Base-by-base conservation (phyloP, 2,329 filamentous ascomycete species). In the Proliferodiscus dingleyae region DNA sequence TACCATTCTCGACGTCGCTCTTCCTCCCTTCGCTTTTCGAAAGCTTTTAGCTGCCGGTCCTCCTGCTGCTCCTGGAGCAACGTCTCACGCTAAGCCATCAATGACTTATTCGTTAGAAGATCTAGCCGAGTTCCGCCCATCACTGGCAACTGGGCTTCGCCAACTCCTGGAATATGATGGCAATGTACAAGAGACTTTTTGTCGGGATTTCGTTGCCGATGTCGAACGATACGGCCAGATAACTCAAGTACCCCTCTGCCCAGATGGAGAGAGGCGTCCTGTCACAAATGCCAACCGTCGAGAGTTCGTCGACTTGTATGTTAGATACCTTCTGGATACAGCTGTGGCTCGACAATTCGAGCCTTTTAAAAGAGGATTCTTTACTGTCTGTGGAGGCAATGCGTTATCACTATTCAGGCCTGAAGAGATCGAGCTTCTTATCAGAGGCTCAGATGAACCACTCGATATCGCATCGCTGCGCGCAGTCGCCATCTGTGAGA, bases 311-410 rank as follows among this genome's bases (percentile, higher is more conserved):
- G 85, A 91, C 55, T 71, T 89, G 2, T 95, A 95, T 61, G 78
- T 95, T 8, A 80, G 82, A 30, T 86, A 91, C 62, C 65, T 91
- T 8, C 78, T 96, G 9, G 89, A 95, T 58, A 81, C 75, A 5
- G 78, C 87, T 1, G 85, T 95, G 1, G 71, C 78, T 30, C 78
- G 87, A 32, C 89, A 95, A 61, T 96, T 94, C 54, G 89, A 95
- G 62, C 89, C 90, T 1, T 96, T 96, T 73, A 93, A 93, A 63
- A 80, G 89, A 44, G 90, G 90, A 1, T 96, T 96, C 66, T 96
- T 89, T 64, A 94, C 87, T 0, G 88, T 95, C 22, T 95, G 89
- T 61, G 87, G 85, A 28, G 88, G 89, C 28, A 95, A 93, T 61
- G 89, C 90, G 0, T 72, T 95, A 28, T 88, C 85, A 1, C 75